Evolutionary conservation across 2,329 filamentous ascomycete species (phyloP), one percentile per base, ranked within the genome.

Genomic region (Ramichloridium luteum): DNA sequence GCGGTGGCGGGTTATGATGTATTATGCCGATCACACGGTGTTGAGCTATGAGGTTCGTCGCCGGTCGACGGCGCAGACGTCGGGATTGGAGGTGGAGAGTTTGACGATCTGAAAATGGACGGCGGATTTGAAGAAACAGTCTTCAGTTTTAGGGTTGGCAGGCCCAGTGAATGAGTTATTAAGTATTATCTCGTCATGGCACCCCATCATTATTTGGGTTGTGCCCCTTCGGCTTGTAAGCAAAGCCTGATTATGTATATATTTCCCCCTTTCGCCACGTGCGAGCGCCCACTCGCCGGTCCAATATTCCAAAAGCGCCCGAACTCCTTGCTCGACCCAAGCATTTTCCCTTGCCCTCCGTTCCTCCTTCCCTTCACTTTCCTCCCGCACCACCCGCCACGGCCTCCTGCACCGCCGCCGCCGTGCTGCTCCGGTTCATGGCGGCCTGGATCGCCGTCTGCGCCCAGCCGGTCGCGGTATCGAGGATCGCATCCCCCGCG

Each of bases 21-120:
- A 81, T 51, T 86, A 78, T 50, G 67, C 68, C 36, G 74, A 84
- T 53, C 74, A 81, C 45, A 69, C 70, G 2, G 67, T 86, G 16
- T 49, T 83, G 41, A 76, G 69, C 36, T 86, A 84, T 57, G 75
- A 82, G 52, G 54, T 84, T n/a, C 45, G 47, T 13, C 57, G 50
- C 32, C 32, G 31, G 16, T 39, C 35, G 13, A 31, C 15, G n/a
- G n/a, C n/a, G n/a, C 13, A 30, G 16, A 37, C 42, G 26, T 35
- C 39, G 13, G 44, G 23, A 10, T 35, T 44, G n/a, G 38, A 37
- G 27, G 18, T 39, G 31, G 30, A 34, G 27, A 35, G 28, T 17
- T 34, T 48, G 9, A 28, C 42, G 4, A 37, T 47, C 2, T 45
- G 29, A 43, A n/a, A n/a, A n/a, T n/a, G n/a, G n/a, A n/a, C n/a